Base-by-base conservation (phyloP, 202 grass and related monocot species). In the Thinopyrum obtusiflorum region DNA sequence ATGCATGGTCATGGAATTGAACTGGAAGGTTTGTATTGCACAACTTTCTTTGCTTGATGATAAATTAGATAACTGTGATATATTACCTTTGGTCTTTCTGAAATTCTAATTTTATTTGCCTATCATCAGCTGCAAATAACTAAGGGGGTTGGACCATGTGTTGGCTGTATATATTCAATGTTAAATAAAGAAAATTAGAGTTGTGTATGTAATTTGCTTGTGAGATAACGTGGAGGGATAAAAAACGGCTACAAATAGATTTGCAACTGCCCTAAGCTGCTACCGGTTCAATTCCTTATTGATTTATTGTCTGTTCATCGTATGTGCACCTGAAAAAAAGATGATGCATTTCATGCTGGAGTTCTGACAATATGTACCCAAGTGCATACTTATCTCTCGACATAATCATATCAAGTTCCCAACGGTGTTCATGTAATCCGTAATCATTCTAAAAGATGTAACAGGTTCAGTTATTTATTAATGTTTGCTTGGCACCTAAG, bases 1-100 rank as follows among this genome's bases (percentile, higher is more conserved):
- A 96, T 98, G 80, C 91, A 94, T 80, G 97, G 97, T 8, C 92
- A 65, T 90, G 97, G 93, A 84, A 98, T 96, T 82, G 93, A 98
- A 89, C 77, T 90, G 68, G 97, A 98, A 96, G 97, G 97, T 98
- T 91, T 79, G 81, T 78, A 77, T 65, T 37, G 7, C 39, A 37
- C 71, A 57, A 36, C 14, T 61, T 87, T 42, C 33, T 84, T 80
- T 55, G 6, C 7, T 0, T 84, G 28, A 9, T 84, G 55, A 80
- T 80, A 71, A 51, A 46, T 23, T 33, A 84, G 28, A 37, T 7
- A 53, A 63, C 59, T 25, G 13, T 59, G 28, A 59, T 35, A 77
- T 77, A 18, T 37, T 20, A 73, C 12, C 23, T 61, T 55, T 66
- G 13, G 62, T 7, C 3, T 53, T 79, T 79, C 15, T 5, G 20